These are phyloP conservation scores for Spatholobus suberectus DNA, from an alignment of 306 rosid species.

Conservation along the genomic window DNA sequence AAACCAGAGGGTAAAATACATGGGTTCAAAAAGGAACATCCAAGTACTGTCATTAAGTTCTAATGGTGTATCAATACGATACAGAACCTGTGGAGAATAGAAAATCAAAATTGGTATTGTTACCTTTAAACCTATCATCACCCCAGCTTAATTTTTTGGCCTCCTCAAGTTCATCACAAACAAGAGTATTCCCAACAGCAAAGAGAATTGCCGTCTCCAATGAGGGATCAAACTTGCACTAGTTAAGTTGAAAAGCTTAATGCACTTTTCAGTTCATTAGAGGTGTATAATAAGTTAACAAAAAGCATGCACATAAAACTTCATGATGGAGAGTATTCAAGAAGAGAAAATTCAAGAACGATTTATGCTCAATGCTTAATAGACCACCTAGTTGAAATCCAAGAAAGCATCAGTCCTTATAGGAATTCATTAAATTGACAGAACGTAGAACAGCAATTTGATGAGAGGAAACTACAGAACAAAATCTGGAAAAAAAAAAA, in stretches of 20 bases:
- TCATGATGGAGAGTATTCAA: not conserved
- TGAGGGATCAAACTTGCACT: slow-evolving; percentile 79
- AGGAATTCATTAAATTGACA: slow-evolving; percentile 11
- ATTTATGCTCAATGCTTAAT: slow-evolving; percentile 9
- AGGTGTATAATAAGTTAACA: slow-evolving; percentile 26
- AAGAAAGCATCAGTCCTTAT: not conserved
- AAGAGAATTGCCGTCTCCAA: slow-evolving; percentile 96
- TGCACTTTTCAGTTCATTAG: slow-evolving; percentile 28
- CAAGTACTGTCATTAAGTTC: slow-evolving; percentile 21
- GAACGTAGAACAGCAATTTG: not conserved
- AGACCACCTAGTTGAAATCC: slow-evolving; percentile 16
- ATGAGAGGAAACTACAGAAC: slow-evolving; percentile 28
- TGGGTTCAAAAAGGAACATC: slow-evolving; percentile 22
- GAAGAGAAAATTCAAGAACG: not conserved
- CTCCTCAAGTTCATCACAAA: slow-evolving; percentile 93
- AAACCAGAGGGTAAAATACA: slow-evolving; percentile 13
- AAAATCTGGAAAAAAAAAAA: not conserved
- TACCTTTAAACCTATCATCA: slow-evolving; percentile 97
- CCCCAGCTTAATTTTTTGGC: slow-evolving; percentile 96
- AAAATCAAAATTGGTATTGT: not conserved
- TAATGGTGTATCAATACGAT: slow-evolving; percentile 11
- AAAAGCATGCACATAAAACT: slow-evolving; percentile 29
- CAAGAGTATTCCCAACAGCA: slow-evolving; percentile 98
- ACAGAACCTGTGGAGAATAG: not conserved
- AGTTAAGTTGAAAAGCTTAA: slow-evolving; percentile 72